phyloP scores from a whole-genome alignment of 176 grass and related monocot genomes.

The Oryza meridionalis region DNA sequence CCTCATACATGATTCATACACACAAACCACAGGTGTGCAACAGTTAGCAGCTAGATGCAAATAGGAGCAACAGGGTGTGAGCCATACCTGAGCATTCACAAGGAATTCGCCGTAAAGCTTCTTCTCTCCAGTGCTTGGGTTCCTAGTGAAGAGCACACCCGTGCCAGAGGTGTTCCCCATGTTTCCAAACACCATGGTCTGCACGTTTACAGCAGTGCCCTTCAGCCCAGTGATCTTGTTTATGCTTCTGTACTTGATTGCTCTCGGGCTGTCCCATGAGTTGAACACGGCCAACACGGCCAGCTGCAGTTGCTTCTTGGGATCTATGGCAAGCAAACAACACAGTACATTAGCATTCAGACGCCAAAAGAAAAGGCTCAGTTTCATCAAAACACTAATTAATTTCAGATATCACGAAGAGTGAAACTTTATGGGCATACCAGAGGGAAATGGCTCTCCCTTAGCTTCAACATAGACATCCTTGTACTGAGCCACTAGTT shows the following conservation, averaged over 20 bases:
- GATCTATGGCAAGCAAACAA: conserved; percentile 51
- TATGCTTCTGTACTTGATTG: conserved; percentile 91
- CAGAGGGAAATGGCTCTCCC: conserved; percentile 83
- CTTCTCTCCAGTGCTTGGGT: conserved; percentile 93
- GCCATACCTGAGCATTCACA: conserved; percentile 78
- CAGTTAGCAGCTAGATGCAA: conserved; percentile 7
- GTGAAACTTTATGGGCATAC: conserved; percentile 22
- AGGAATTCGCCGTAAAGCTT: conserved; percentile 98
- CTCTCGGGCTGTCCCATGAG: conserved; percentile 93
- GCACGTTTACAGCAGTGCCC: conserved; percentile 95
- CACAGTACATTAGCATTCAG: neutral
- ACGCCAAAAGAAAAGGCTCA: conserved; percentile 7
- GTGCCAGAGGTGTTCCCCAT: conserved; percentile 96
- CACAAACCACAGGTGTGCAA: neutral
- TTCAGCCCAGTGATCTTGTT: conserved; percentile 82
- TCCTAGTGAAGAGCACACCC: conserved; percentile 95
- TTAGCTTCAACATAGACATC: conserved; percentile 80
- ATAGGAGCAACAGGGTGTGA: neutral
- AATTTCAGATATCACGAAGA: neutral
- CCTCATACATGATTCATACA: neutral
- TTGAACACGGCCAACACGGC: conserved; percentile 81
- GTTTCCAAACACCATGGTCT: conserved; percentile 98
- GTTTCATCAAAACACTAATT: conserved; percentile 8
- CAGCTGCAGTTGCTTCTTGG: conserved; percentile 72
- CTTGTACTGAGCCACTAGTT: conserved; percentile 83